Evolutionary conservation across 805 yeast genomes (phyloP).

Genomic region (Kuraishia borneana): DNA sequence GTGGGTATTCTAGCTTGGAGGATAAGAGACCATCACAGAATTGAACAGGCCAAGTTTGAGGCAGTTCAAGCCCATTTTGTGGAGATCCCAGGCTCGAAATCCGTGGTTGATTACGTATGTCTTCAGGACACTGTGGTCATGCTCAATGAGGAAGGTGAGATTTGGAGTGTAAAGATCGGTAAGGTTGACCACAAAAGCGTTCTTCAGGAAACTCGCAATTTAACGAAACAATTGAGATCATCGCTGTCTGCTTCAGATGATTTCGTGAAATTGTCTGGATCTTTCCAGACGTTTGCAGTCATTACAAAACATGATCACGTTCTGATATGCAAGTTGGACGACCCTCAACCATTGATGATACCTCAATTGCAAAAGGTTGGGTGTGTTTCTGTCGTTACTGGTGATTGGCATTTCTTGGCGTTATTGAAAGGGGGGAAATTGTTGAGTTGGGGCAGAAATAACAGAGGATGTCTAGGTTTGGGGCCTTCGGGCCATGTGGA

Average conservation of each 20-base stretch:
- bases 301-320: conserved; percentile 42
- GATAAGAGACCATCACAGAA: conserved; percentile 18
- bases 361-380: conserved; percentile 33
- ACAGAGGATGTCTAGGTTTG: conserved; percentile 65
- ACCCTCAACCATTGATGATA: conserved; percentile 17
- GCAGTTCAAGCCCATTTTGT: conserved; percentile 26
- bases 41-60: no score
- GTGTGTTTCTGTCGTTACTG: conserved; percentile 48
- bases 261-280: conserved; percentile 43
- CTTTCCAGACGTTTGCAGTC: conserved; percentile 40
- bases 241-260: conserved; percentile 10
- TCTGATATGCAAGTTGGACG: conserved; percentile 21
- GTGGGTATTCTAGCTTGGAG: conserved; percentile 55
- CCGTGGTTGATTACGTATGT: conserved; percentile 41
- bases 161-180: conserved; percentile 23
- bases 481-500: conserved; percentile 25
- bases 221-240: not conserved
- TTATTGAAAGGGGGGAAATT: conserved; percentile 46
- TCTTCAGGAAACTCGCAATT: not conserved
- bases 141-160: conserved; percentile 31
- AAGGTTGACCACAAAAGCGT: conserved; percentile 8
- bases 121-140: conserved; percentile 42
- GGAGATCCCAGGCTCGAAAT: conserved; percentile 26
- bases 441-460: conserved; percentile 50
- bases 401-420: conserved; percentile 64